Percentiles rank a stretch among this genome's conserved stretches.
These are phyloP conservation scores for Phytophthora parvispora DNA, from an alignment of 352 stramenopile genomes.

Conservation along the genomic window DNA sequence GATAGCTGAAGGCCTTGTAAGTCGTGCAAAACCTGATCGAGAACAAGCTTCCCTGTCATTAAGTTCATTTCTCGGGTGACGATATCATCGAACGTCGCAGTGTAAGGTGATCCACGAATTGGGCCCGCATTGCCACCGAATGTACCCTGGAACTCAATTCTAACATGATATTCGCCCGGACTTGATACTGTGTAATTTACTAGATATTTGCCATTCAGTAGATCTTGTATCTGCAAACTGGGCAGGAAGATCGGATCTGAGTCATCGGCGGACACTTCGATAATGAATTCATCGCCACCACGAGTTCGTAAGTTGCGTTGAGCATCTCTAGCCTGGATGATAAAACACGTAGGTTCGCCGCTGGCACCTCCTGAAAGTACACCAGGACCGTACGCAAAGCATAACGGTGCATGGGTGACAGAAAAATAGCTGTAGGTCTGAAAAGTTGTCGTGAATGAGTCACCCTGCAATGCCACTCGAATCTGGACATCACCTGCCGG, in stretches of 20 bases:
- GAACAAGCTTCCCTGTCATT: constrained; percentile 84
- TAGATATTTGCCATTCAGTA: constrained; percentile 95
- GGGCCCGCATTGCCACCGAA: constrained; percentile 90
- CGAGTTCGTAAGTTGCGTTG: constrained; percentile 83
- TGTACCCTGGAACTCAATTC: constrained; percentile 93
- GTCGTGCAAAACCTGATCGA: constrained; percentile 78
- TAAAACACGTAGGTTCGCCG: constrained; percentile 79
- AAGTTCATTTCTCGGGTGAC: constrained; percentile 86
- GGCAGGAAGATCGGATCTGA: constrained; percentile 63
- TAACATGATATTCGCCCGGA: constrained; percentile 87
- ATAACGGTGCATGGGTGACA: constrained; percentile 89
- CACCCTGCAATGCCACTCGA: constrained; percentile 93
- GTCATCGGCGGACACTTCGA: constrained; percentile 73
- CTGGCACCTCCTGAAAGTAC: constrained; percentile 89
- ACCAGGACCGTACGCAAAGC: constrained; percentile 95
- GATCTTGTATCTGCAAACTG: constrained; percentile 81
- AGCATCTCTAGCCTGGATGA: constrained; percentile 90
- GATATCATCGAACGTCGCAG: constrained; percentile 77
- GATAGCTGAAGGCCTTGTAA: constrained; percentile 70
- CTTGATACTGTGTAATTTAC: constrained; percentile 92
- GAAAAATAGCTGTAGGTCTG: constrained; percentile 96
- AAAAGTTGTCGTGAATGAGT: constrained; percentile 96
- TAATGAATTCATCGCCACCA: constrained; percentile 94
- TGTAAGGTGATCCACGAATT: constrained; percentile 95
- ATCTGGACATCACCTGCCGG: constrained; percentile 90